phyloP scores from a whole-genome alignment of 768 basidiomycete genomes.

The Cyclocybe cylindracea region DNA sequence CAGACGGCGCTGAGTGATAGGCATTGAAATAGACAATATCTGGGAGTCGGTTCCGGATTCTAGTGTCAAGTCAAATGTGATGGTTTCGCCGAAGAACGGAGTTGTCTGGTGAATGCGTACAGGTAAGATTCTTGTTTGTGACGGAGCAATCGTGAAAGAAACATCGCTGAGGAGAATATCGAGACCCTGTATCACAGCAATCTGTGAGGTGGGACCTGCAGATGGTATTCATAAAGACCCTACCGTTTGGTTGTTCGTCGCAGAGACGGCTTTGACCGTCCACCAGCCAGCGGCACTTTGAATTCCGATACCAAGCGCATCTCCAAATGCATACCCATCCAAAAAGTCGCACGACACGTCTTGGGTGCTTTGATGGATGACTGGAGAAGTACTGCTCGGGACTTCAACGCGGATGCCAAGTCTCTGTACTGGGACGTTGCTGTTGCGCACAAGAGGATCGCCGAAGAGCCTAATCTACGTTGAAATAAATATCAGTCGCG shows the following conservation, averaged over 20 bases:
- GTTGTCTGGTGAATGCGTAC: constrained; percentile 44
- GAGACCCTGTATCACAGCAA: constrained; percentile 23
- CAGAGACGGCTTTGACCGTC: constrained; percentile 38
- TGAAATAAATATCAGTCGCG: constrained; percentile 1
- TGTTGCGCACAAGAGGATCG: constrained; percentile 51
- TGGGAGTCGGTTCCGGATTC: constrained; percentile 19
- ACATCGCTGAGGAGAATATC: constrained; percentile 25
- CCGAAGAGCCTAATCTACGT: constrained; percentile 81
- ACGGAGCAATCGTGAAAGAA: constrained; percentile 49
- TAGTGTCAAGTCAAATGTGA: constrained; percentile 42
- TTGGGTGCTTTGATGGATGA: constrained; percentile 49
- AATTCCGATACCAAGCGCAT: constrained; percentile 65
- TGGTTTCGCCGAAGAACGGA: constrained; percentile 30
- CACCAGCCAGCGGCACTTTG: constrained; percentile 57
- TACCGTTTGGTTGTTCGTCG: constrained; percentile 15
- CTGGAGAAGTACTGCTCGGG: constrained; percentile 25
- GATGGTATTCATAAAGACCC: not conserved
- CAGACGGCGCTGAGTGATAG: constrained; percentile 43
- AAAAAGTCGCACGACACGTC: constrained; percentile 70
- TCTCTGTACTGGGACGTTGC: constrained; percentile 52
- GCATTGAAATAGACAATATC: constrained; percentile 37
- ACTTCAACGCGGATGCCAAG: constrained; percentile 52
- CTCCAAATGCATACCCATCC: constrained; percentile 74
- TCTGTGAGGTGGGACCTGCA: constrained; percentile 4
- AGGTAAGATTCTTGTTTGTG: constrained; percentile 64